Percentiles rank a stretch among this genome's conserved stretches.
phyloP scores from a whole-genome alignment of 1,284 basidiomycete species.

The Puccinia triticina region DNA sequence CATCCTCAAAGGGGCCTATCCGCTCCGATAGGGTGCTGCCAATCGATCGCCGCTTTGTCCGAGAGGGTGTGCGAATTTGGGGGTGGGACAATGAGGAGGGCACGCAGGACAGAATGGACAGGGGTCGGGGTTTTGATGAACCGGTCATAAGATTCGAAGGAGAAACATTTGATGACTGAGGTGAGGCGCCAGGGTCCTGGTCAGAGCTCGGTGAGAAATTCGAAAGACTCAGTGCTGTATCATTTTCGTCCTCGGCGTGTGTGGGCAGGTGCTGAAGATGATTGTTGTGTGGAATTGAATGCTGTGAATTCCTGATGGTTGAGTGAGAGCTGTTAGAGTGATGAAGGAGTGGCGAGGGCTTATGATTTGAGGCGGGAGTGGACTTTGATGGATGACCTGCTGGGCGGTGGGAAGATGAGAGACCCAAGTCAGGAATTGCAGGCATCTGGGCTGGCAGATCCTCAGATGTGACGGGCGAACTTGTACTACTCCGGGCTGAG shows the following conservation, averaged over 20 bases:
- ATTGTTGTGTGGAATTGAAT: conserved; percentile 26
- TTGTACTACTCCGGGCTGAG: conserved; percentile 57
- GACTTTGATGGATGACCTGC: conserved; percentile 53
- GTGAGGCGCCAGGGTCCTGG: not conserved
- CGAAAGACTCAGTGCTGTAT: not conserved
- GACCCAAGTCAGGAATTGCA: conserved; percentile 28
- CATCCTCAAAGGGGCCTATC: conserved; percentile 59
- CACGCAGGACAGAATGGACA: conserved; percentile 48
- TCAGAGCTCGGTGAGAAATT: not conserved
- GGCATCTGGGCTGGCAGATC: conserved; percentile 53
- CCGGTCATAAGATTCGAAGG: conserved; percentile 34
- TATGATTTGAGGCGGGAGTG: not conserved
- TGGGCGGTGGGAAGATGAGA: conserved; percentile 24
- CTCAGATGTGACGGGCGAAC: conserved; percentile 55
- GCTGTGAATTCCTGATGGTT: conserved; percentile 41
- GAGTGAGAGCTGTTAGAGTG: conserved; percentile 50
- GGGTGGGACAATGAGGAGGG: conserved; percentile 49
- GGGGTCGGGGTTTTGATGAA: conserved; percentile 46
- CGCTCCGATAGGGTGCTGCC: conserved; percentile 71
- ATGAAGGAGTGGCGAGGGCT: conserved; percentile 10
- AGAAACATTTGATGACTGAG: conserved; percentile 13
- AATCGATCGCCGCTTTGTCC: conserved; percentile 90
- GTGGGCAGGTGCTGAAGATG: conserved; percentile 17
- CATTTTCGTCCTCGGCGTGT: conserved; percentile 22
- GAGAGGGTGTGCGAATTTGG: conserved; percentile 78